Percentiles rank a stretch among this genome's conserved stretches.
These are phyloP conservation scores for Aplosporella prunicola DNA, from an alignment of 2,329 filamentous ascomycete species.

Conservation along the genomic window DNA sequence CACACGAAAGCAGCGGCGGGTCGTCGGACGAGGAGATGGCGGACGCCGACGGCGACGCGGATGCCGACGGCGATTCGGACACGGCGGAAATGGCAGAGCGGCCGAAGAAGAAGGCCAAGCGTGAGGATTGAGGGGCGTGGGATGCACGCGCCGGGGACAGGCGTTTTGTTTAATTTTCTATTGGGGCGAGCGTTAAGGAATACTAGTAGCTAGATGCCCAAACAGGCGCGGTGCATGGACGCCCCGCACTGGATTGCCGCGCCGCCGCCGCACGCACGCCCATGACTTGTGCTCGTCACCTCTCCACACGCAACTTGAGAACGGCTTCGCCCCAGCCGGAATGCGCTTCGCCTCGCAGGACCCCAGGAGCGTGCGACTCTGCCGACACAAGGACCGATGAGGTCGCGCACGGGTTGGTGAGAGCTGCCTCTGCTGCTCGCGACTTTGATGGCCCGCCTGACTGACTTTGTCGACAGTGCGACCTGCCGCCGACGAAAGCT, in stretches of 20 bases:
- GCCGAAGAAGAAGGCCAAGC: slow-evolving; percentile 58
- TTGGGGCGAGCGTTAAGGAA: too few species aligned
- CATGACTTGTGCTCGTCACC: too few species aligned
- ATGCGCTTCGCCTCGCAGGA: slow-evolving; percentile 9
- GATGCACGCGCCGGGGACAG: too few species aligned
- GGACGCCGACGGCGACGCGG: slow-evolving; percentile 49
- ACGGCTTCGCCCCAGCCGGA: slow-evolving; percentile 8
- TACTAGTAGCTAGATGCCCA: too few species aligned
- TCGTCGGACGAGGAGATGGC: slow-evolving; percentile 56
- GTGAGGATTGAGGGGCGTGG: too few species aligned
- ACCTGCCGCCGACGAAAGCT: slow-evolving; percentile 53
- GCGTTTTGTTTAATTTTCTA: too few species aligned
- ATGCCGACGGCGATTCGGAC: slow-evolving; percentile 44
- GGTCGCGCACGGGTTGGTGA: slow-evolving; percentile 33
- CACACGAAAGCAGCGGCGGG: slow-evolving; percentile 74
- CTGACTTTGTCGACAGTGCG: slow-evolving; percentile 17
- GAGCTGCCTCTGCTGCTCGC: slow-evolving; percentile 7
- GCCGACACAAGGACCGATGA: slow-evolving; percentile 19
- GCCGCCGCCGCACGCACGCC: too few species aligned
- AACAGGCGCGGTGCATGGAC: too few species aligned
- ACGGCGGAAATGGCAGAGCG: slow-evolving; percentile 44
- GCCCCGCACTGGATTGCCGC: too few species aligned
- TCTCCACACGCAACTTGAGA: too few species aligned
- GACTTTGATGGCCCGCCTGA: slow-evolving; percentile 5
- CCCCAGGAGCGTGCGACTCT: slow-evolving; percentile 7